Evolutionary conservation across 1,139 yeast species (phyloP), one percentile per base, ranked within the genome.

Genomic region (Kazachstania sp.): DNA sequence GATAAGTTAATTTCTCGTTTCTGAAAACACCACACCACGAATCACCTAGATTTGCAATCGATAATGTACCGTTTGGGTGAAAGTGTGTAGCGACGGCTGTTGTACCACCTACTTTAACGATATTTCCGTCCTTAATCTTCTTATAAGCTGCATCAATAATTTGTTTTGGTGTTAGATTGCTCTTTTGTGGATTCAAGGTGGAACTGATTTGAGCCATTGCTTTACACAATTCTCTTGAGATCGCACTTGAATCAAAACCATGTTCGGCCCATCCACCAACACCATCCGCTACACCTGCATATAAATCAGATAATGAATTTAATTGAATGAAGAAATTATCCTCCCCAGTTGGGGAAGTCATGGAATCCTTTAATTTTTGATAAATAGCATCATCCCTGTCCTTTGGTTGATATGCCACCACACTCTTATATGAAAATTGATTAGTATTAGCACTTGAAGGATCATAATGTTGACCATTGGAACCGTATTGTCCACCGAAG

Each of bases 181-280:
- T 2, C 30, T 44, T 39, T 4, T 46, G 42, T 12, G 58, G 49
- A 1, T 54, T 43, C 45, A 64, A 64, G 26, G 49, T 38, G 3
- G 55, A 46, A 18, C 51, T 43, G 13, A 60, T 50, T 13, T 59
- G 54, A 2, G 64, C 61, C 49, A 74, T 68, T 6, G 74, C 65
- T 15, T 65, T 65, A 54, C 88, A 82, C 43, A 83, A 66, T 58
- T 83, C 90, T 57, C 90, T 70, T 13, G 86, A 79, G 41, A 84
- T 83, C 7, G 90, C 90, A 50, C 84, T 78, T 1, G 96, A 86
- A 63, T 90, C 97, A 56, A 81, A 85, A 0, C 97, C 97, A 38
- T 86, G 82, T 55, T 86, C 92, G 2, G 87, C 78, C 97, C 97
- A 92, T 1, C 97, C 97, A 16, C 97, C 97, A 5, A 92, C 97